These are phyloP conservation scores for Anaeromyces robustus DNA, from an alignment of 192 early-diverging fungal genomes.

Conservation along the genomic window DNA sequence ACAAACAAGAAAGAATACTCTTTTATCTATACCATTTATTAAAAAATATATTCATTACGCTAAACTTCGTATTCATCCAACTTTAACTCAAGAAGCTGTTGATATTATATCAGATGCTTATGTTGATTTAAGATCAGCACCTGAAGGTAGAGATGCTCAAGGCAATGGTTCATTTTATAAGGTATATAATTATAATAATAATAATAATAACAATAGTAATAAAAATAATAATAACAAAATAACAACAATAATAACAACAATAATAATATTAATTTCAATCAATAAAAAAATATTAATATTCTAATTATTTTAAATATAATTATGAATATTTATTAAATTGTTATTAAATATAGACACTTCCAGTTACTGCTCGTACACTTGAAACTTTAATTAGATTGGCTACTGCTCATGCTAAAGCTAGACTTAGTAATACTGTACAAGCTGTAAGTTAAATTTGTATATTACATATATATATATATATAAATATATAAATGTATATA, in stretches of 20 bases:
- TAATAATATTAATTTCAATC: no score
- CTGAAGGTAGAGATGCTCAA: slow-evolving; percentile 20
- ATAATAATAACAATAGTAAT: not conserved
- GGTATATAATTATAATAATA: slow-evolving; percentile 35
- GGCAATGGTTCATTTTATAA: slow-evolving; percentile 15
- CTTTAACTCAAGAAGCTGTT: slow-evolving; percentile 64
- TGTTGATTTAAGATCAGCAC: slow-evolving; percentile 64
- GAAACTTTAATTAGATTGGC: slow-evolving; percentile 94
- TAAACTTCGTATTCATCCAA: slow-evolving; percentile 70
- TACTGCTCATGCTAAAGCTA: slow-evolving; percentile 88
- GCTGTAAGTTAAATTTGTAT: slow-evolving; percentile 17
- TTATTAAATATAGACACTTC: slow-evolving; percentile 46
- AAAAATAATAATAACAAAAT: no score
- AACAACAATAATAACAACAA: no score
- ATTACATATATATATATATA: no score
- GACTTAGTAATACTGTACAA: slow-evolving; percentile 66
- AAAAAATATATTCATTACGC: slow-evolving; percentile 94
- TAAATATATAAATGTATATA: no score
- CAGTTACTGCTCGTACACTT: slow-evolving; percentile 94
- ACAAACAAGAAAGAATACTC: slow-evolving; percentile 23
- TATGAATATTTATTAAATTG: no score
- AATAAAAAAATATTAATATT: no score
- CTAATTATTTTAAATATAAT: no score
- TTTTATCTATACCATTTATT: slow-evolving; percentile 73
- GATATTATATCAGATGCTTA: slow-evolving; percentile 69